Base-by-base conservation (phyloP, 2,329 filamentous ascomycete species). In the Xylariaceae sp. region DNA sequence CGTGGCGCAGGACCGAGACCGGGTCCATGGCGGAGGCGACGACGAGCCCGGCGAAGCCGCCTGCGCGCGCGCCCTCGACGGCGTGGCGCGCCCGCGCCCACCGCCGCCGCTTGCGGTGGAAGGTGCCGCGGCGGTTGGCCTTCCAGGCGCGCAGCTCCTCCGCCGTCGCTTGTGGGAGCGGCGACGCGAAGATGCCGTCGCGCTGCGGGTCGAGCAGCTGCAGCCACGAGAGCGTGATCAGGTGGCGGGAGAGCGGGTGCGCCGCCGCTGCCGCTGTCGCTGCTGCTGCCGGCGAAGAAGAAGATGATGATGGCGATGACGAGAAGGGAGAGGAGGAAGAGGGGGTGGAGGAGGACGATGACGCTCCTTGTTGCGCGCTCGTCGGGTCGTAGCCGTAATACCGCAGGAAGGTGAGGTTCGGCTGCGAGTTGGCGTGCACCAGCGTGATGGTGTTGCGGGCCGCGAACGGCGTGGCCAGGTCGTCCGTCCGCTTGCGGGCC, bases 181-280 rank as follows among this genome's bases (percentile, higher is more conserved):
- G 72, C 17, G 74, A 70, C 19, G 67, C 60, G 59, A 94, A 94
- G 4, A 82, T 76, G 1, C 74, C 70, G 57, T 96, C 92, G 19
- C 77, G 65, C 22, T 75, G 63, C 0, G 92, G 92, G 16, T 83
- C 72, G 12, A 95, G 64, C 5, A 98, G 75, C 59, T 96, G 90
- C 2, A 98, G 74, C 89, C 90, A 98, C 18, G 86, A 90, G 19
- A 96, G 67, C 5, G 82, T 77, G 50, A 90, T 81, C 32, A 98
- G 75, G 54, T 92, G 81, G 12, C 75, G 80, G 57, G 82, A 74
- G 9, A 98, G 75, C 1, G 92, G 90, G 54, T 96, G 92, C 0
- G 64, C 58, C 16, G 77, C 67, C 11, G 72, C 67, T n/a, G n/a
- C n/a, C n/a, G n/a, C n/a, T n/a, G n/a, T n/a, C n/a, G n/a, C n/a